Percentiles rank a stretch among this genome's conserved stretches.
These are phyloP conservation scores for Monosporozyma unispora DNA, from an alignment of 805 yeast genomes.

Conservation along the genomic window DNA sequence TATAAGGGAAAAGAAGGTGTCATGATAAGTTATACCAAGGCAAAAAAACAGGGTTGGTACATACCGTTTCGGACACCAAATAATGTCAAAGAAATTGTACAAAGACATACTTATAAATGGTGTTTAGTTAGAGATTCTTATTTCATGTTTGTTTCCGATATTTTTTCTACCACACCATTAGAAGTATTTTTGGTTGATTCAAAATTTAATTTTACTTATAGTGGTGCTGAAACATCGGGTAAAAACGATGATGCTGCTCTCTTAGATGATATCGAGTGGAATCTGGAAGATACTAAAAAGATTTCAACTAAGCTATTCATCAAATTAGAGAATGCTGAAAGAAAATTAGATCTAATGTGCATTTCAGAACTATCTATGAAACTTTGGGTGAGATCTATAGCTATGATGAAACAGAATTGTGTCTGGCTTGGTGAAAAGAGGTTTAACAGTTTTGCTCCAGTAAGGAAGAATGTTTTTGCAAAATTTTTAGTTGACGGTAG, in stretches of 20 bases:
- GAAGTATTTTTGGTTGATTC: slow-evolving; percentile 89
- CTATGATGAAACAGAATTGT: slow-evolving; percentile 55
- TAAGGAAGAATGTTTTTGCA: slow-evolving; percentile 74
- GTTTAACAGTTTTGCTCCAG: slow-evolving; percentile 88
- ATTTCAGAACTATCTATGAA: slow-evolving; percentile 54
- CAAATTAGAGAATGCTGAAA: slow-evolving; percentile 62
- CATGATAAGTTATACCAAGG: slow-evolving; percentile 68
- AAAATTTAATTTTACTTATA: slow-evolving; percentile 48
- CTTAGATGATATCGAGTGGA: slow-evolving; percentile 12
- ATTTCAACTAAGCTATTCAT: slow-evolving; percentile 48
- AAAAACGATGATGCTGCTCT: neutral
- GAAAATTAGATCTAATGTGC: slow-evolving; percentile 66
- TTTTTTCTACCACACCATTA: slow-evolving; percentile 75
- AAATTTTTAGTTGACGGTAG: slow-evolving; percentile 97
- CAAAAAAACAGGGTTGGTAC: slow-evolving; percentile 90
- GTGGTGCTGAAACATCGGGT: slow-evolving; percentile 27
- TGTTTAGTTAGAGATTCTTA: slow-evolving; percentile 77
- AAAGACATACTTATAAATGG: slow-evolving; percentile 90
- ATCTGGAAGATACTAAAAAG: slow-evolving; percentile 26
- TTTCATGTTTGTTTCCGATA: slow-evolving; percentile 75
- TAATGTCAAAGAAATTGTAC: slow-evolving; percentile 79
- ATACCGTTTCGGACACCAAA: slow-evolving; percentile 78
- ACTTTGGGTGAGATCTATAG: slow-evolving; percentile 69
- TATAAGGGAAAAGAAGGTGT: slow-evolving; percentile 86
- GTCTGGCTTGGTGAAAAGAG: slow-evolving; percentile 69